phyloP scores from a whole-genome alignment of 306 rosid species.

The Sicyos baderoa region DNA sequence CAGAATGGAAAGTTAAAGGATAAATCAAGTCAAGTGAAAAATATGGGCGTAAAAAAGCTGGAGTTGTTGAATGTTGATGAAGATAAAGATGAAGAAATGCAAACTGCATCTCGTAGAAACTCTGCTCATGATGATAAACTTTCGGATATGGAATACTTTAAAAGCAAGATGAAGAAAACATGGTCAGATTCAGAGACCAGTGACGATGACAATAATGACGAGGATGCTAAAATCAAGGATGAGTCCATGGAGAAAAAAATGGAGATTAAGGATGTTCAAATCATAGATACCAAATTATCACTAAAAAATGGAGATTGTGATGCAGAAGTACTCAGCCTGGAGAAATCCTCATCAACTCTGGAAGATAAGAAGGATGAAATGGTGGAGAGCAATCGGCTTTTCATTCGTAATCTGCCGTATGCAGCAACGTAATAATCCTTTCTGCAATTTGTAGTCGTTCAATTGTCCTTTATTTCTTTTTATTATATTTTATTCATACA shows the following conservation, averaged over 20 bases:
- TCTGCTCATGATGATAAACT: conserved; percentile 33
- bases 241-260: conserved; percentile 23
- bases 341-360: conserved; percentile 24
- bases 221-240: conserved; percentile 24
- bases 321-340: conserved; percentile 23
- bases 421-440: conserved; percentile 45
- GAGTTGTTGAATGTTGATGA: conserved; percentile 23
- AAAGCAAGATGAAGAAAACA: conserved; percentile 57
- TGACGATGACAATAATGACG: conserved; percentile 31
- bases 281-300: conserved; percentile 11
- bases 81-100: conserved; percentile 24
- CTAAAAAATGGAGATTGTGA: conserved; percentile 6
- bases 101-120: conserved; percentile 19
- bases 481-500: background rate
- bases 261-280: conserved; percentile 25
- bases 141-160: conserved; percentile 76
- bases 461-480: background rate
- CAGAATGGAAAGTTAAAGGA: conserved; percentile 20
- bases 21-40: conserved; percentile 29
- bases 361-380: conserved; percentile 40
- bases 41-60: conserved; percentile 22
- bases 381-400: conserved; percentile 56
- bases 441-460: background rate
- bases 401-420: conserved; percentile 85
- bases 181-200: conserved; percentile 83